These are phyloP conservation scores for Liquidambar formosana DNA, from an alignment of 164 flowering plant genomes.

Conservation along the genomic window DNA sequence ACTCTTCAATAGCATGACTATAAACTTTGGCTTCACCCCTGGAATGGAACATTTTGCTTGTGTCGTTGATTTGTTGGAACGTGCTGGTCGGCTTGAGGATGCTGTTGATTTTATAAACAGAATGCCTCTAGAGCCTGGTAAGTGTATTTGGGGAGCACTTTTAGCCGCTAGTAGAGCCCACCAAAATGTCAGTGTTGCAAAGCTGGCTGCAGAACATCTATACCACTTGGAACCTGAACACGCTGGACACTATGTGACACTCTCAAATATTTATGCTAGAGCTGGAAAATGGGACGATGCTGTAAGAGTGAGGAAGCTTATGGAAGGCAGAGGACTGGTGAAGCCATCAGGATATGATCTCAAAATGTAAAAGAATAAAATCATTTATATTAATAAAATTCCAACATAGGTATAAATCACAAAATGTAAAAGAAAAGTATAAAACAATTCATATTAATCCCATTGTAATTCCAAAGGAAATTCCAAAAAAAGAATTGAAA, in stretches of 20 bases:
- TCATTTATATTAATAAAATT: too few species aligned
- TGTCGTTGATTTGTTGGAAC: constrained; percentile 53
- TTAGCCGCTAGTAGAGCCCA: constrained; percentile 45
- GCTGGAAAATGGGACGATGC: constrained; percentile 58
- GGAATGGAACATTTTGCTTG: constrained; percentile 53
- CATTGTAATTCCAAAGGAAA: too few species aligned
- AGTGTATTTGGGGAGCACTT: constrained; percentile 52
- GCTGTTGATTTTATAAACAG: constrained; percentile 37
- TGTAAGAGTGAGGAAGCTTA: constrained; percentile 38
- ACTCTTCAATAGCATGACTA: constrained; percentile 36
- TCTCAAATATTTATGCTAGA: constrained; percentile 46
- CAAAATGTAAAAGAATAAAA: too few species aligned
- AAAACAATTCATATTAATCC: too few species aligned
- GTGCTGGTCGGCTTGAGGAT: constrained; percentile 44
- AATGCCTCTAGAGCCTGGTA: constrained; percentile 43
- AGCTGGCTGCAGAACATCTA: constrained; percentile 47
- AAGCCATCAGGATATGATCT: constrained; percentile 49
- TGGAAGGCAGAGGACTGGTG: constrained; percentile 47
- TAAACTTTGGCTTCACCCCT: constrained; percentile 29
- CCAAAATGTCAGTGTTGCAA: constrained; percentile 35
- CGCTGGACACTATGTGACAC: constrained; percentile 54
- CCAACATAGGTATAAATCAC: too few species aligned
- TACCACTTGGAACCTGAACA: constrained; percentile 49
- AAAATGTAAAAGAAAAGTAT: too few species aligned
- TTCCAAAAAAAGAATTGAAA: too few species aligned